Base-by-base conservation (phyloP, 208 protist species). In the Trypanosoma melophagium region DNA sequence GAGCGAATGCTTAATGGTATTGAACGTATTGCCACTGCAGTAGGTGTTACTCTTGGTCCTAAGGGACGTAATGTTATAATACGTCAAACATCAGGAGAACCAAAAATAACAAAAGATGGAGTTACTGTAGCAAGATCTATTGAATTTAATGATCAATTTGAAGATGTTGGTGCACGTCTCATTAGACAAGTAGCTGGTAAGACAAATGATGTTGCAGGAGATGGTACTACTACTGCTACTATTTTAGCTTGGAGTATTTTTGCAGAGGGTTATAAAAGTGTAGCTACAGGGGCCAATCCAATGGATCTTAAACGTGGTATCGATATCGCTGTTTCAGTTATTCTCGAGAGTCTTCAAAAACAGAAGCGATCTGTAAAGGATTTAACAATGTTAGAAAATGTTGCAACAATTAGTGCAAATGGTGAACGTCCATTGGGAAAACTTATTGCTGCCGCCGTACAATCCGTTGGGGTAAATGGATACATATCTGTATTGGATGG, bases 21-120 rank as follows among this genome's bases (percentile, higher is more conserved):
- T 60, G 96, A 99, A 74, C 89, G 97, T 35, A 96, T 99, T 22
- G 96, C 98, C 19, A 96, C 96, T 16, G 98, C 98, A 14, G 98
- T 99, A 5, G 85, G 97, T 55, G 96, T 98, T 14, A 99, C 98
- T 28, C 89, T 99, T 2, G 99, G 99, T 17, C 99, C 99, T 57
- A 99, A 99, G 84, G 98, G 98, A 35, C 84, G 98, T 55, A 99
- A 99, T 71, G 98, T 99, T 7, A 94, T 99, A 24, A 96, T 99
- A 55, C 98, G 99, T 35, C 97, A 99, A 76, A 60, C 83, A 28
- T 98, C 96, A 73, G 98, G 98, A 35, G 76, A 97, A 45, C 98
- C 99, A 53, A 99, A 99, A 81, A 99, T 99, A 79, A 99, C 99
- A 38, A 99, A 99, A 86, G 99, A 99, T 75, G 99, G 99, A 86